Evolutionary conservation across 169 alveolate genomes (phyloP).

Genomic region (Babesia ovata): DNA sequence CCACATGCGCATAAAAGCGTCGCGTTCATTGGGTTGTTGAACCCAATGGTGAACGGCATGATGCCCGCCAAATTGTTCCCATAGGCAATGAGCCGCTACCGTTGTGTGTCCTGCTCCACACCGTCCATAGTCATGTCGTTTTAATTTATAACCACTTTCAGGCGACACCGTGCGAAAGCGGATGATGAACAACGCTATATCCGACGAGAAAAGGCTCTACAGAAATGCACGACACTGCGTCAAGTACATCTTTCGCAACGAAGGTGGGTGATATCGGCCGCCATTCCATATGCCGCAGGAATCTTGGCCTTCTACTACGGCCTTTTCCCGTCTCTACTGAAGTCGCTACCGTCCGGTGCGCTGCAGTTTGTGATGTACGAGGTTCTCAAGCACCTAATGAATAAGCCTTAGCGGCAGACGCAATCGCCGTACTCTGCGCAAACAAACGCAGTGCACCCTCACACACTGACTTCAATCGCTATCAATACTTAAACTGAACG

Average conservation of each 20-base stretch:
- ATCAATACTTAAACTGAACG: not conserved
- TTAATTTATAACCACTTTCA: conserved; percentile 15
- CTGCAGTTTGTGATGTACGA: conserved; percentile 85
- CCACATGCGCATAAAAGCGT: no score
- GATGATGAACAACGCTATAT: conserved; percentile 86
- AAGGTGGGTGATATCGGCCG: conserved; percentile 59
- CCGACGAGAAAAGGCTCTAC: conserved; percentile 77
- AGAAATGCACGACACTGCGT: conserved; percentile 74
- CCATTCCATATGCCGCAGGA: conserved; percentile 38
- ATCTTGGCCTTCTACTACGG: conserved; percentile 81
- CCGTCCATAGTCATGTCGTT: no score
- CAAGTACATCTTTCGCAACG: conserved; percentile 67
- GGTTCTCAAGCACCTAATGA: conserved; percentile 72
- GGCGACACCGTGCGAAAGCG: conserved; percentile 87
- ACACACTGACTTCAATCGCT: not conserved
- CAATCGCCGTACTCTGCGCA: not conserved
- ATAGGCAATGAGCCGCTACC: no score
- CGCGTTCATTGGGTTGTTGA: no score
- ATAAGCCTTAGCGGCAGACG: conserved; percentile 16
- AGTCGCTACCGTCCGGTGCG: conserved; percentile 87
- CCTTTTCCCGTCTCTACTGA: conserved; percentile 81
- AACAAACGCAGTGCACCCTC: not conserved
- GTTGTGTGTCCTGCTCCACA: no score
- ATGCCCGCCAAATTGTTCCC: no score
- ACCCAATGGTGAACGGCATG: no score